Conservation (phyloP, 2,329 filamentous ascomycete genomes). For the Thielaviopsis musarum region DNA sequence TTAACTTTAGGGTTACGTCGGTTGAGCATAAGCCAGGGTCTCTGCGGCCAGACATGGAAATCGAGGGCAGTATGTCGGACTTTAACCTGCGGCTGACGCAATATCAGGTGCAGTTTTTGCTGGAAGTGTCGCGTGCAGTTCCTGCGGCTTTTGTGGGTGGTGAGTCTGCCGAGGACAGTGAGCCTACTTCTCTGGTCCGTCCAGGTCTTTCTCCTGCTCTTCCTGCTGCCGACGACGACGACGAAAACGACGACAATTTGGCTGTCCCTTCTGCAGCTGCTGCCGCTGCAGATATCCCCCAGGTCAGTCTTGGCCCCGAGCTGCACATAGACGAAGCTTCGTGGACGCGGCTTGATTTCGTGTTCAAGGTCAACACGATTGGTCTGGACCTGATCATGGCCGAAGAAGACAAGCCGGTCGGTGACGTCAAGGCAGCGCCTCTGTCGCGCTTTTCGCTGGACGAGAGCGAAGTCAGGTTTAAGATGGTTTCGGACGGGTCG, state of each 20-base stretch:
- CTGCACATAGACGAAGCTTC: conserved; percentile 51
- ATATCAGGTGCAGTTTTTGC: conserved; percentile 73
- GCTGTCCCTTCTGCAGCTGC: conserved; percentile 1
- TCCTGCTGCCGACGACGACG: neutral
- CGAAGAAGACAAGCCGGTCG: conserved; percentile 59
- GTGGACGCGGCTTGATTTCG: conserved; percentile 87
- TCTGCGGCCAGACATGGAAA: conserved; percentile 77
- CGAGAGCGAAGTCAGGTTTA: conserved; percentile 76
- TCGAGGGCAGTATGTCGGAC: conserved; percentile 83
- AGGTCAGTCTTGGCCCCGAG: conserved; percentile 42
- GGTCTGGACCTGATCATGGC: conserved; percentile 76
- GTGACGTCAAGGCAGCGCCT: conserved; percentile 60
- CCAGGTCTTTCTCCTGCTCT: neutral
- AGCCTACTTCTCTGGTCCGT: neutral
- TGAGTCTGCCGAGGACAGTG: neutral
- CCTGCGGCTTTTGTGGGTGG: conserved; percentile 58
- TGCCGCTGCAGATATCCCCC: conserved; percentile 17
- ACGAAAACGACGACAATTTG: conserved; percentile 2
- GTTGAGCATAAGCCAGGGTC: conserved; percentile 64
- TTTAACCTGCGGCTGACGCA: conserved; percentile 82
- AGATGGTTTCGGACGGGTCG: conserved; percentile 82
- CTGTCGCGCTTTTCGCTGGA: conserved; percentile 90
- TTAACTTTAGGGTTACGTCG: conserved; percentile 84
- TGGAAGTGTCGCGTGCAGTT: conserved; percentile 76
- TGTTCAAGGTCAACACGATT: conserved; percentile 77